A percentile compares a stretch with the other conserved stretches of the same genome.
phyloP scores from a whole-genome alignment of 192 early-diverging fungal species.

The Backusella parvicylindrica region DNA sequence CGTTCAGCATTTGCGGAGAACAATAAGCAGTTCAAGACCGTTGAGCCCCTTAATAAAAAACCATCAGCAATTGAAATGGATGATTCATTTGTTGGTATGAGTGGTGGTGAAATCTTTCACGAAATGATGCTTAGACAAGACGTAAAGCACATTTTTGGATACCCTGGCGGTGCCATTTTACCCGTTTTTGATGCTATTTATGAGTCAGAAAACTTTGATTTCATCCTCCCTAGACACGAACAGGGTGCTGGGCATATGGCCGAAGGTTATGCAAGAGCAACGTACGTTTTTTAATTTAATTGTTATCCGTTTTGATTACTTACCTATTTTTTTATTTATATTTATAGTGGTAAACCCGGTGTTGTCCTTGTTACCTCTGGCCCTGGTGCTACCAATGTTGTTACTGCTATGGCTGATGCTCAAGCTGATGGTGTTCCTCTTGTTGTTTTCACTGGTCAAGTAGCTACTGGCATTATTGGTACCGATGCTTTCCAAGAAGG shows the following conservation, averaged over 20 bases:
- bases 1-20: neutral
- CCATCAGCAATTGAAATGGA: constrained; percentile 44
- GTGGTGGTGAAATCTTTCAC: constrained; percentile 98
- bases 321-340: constrained; percentile 14
- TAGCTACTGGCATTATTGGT: constrained; percentile 85
- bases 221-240: constrained; percentile 94
- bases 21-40: neutral
- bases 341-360: constrained; percentile 69
- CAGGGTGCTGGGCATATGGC: constrained; percentile 99
- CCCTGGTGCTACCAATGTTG: constrained; percentile 96
- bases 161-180: constrained; percentile 97
- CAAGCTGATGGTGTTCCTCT: constrained; percentile 92
- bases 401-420: constrained; percentile 98
- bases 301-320: neutral
- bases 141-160: constrained; percentile 95
- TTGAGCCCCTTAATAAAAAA: constrained; percentile 1
- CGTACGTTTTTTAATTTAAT: constrained; percentile 38
- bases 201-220: constrained; percentile 93
- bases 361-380: constrained; percentile 83
- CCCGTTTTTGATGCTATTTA: constrained; percentile 99
- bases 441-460: constrained; percentile 95
- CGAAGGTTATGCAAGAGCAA: constrained; percentile 93
- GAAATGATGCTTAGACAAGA: constrained; percentile 96
- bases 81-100: constrained; percentile 89
- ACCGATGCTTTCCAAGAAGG: constrained; percentile 96